Conservation (phyloP, 2,329 filamentous ascomycete genomes). For the Metarhizium anisopliae region DNA sequence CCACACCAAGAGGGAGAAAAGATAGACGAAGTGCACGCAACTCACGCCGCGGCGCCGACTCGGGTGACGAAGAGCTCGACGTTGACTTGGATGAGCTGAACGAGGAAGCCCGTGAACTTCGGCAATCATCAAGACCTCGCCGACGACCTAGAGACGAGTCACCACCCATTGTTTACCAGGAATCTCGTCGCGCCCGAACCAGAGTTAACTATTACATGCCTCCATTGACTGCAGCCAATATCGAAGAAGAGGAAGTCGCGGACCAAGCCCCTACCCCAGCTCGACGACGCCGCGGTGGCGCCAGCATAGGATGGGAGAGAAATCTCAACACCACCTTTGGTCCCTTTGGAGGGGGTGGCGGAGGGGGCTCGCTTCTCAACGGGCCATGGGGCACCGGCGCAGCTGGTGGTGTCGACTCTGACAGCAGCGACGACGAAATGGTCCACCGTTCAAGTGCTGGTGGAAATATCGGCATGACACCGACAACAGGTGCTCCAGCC, state of each 20-base stretch:
- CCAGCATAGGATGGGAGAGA: slow-evolving; percentile 59
- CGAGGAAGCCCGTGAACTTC: slow-evolving; percentile 56
- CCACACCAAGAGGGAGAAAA: slow-evolving; percentile 40
- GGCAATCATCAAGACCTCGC: slow-evolving; percentile 43
- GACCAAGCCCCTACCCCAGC: slow-evolving; percentile 59
- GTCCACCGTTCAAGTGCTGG: slow-evolving; percentile 47
- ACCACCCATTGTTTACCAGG: slow-evolving; percentile 47
- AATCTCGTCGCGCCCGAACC: slow-evolving; percentile 43
- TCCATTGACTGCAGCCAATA: slow-evolving; percentile 50
- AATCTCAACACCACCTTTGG: slow-evolving; percentile 83
- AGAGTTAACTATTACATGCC: slow-evolving; percentile 81
- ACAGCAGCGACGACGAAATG: slow-evolving; percentile 93
- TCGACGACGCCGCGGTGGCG: slow-evolving; percentile 54
- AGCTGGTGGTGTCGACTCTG: slow-evolving; percentile 75
- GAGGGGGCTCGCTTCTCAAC: slow-evolving; percentile 60
- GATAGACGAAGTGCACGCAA: slow-evolving; percentile 30
- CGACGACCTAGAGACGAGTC: slow-evolving; percentile 42
- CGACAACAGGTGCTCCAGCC: slow-evolving; percentile 37
- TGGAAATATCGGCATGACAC: slow-evolving; percentile 56
- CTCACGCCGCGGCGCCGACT: slow-evolving; percentile 40
- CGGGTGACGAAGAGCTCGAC: slow-evolving; percentile 47
- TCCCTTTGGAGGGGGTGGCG: slow-evolving; percentile 81
- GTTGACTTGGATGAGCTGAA: slow-evolving; percentile 56
- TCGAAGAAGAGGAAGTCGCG: slow-evolving; percentile 67
- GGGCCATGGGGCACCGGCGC: slow-evolving; percentile 69